Percentiles rank a stretch among this genome's conserved stretches.
These are phyloP conservation scores for Meyerozyma carpophila DNA, from an alignment of 1,139 yeast species.

Conservation along the genomic window DNA sequence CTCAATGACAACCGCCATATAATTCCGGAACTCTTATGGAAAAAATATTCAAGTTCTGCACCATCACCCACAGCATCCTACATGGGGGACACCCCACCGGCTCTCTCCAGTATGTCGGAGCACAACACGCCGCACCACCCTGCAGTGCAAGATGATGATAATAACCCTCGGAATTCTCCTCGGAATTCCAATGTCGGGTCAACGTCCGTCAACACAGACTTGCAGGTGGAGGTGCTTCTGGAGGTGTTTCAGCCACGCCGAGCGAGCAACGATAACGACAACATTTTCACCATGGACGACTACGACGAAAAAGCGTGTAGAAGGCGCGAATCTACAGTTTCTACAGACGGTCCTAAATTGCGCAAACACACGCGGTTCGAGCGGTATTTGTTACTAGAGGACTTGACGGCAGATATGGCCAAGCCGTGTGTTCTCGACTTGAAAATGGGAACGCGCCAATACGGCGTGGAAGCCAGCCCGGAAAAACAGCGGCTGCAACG, in stretches of 20 bases:
- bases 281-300: slow-evolving; percentile 34
- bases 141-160: not conserved
- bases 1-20: slow-evolving; percentile 86
- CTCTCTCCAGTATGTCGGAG: not conserved
- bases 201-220: slow-evolving; percentile 33
- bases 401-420: slow-evolving; percentile 74
- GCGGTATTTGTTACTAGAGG: slow-evolving; percentile 85
- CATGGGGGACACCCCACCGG: slow-evolving; percentile 5
- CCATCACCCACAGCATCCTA: slow-evolving; percentile 36
- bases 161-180: not conserved
- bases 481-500: slow-evolving; percentile 77
- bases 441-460: slow-evolving; percentile 98
- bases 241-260: slow-evolving; percentile 26
- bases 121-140: slow-evolving; percentile 1
- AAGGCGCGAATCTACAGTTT: slow-evolving; percentile 4
- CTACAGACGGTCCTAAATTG: slow-evolving; percentile 9
- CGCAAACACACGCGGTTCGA: slow-evolving; percentile 56
- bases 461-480: slow-evolving; percentile 83
- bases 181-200: slow-evolving; percentile 17
- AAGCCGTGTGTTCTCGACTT: slow-evolving; percentile 90
- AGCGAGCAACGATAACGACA: slow-evolving; percentile 12
- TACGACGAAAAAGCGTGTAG: slow-evolving; percentile 7
- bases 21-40: slow-evolving; percentile 73
- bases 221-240: slow-evolving; percentile 35
- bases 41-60: slow-evolving; percentile 52